Conservation (phyloP, 306 rosid genomes). For the Acacia crassicarpa region DNA sequence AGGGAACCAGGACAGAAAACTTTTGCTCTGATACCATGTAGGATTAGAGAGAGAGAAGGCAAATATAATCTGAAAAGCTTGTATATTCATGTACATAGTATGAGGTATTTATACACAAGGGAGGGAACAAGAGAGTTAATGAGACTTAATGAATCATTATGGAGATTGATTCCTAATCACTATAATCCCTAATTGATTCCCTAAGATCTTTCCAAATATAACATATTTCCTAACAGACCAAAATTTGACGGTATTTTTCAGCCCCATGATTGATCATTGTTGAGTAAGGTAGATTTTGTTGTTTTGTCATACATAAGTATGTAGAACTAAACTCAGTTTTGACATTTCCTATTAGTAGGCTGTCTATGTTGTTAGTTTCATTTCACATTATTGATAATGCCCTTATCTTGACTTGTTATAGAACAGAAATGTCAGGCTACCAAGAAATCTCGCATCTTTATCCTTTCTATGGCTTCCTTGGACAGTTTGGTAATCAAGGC, state of each 20-base stretch:
- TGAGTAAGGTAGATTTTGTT: neutral
- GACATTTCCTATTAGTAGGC: neutral
- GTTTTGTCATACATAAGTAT: neutral
- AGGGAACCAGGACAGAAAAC: too few relatives aligned
- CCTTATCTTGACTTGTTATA: neutral
- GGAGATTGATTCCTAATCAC: too few relatives aligned
- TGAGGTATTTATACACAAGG: too few relatives aligned
- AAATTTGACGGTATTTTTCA: neutral
- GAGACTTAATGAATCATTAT: too few relatives aligned
- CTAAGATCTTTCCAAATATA: too few relatives aligned
- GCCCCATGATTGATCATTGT: conserved; percentile 3
- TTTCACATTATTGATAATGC: neutral
- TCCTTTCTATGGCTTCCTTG: conserved; percentile 3
- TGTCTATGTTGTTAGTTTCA: neutral
- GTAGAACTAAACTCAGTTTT: neutral
- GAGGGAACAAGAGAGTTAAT: too few relatives aligned
- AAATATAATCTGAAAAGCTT: too few relatives aligned
- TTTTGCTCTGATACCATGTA: too few relatives aligned
- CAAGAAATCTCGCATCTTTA: neutral
- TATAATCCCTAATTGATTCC: too few relatives aligned
- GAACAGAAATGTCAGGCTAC: neutral
- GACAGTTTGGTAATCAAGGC: neutral
- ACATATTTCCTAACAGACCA: too few relatives aligned
- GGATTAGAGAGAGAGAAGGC: too few relatives aligned
- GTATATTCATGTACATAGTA: too few relatives aligned